These are phyloP conservation scores for Dryas integrifolia DNA, from an alignment of 331 rosid genomes.

Conservation along the genomic window DNA sequence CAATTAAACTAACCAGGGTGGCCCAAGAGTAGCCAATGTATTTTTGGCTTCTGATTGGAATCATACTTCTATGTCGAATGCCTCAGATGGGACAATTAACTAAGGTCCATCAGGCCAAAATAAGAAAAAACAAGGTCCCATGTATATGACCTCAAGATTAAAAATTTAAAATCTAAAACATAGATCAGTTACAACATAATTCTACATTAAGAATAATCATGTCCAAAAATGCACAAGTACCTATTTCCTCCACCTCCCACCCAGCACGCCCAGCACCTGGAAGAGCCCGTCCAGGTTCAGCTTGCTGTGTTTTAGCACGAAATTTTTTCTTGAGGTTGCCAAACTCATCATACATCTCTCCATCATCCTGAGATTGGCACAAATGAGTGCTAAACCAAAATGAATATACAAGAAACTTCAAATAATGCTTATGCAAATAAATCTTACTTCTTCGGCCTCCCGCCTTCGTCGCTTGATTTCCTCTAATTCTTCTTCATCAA, in stretches of 20 bases:
- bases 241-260: constrained; percentile 97
- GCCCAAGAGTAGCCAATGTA: no score
- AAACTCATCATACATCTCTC: constrained; percentile 95
- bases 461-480: constrained; percentile 92
- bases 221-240: constrained; percentile 37
- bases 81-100: no score
- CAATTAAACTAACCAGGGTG: no score
- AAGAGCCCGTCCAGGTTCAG: constrained; percentile 67
- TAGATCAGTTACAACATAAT: background rate
- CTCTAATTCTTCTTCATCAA: constrained; percentile 95
- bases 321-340: constrained; percentile 97
- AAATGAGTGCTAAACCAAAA: constrained; percentile 21
- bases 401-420: constrained; percentile 4
- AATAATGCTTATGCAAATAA: constrained; percentile 16
- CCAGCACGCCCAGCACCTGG: constrained; percentile 99
- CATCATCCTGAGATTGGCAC: constrained; percentile 69
- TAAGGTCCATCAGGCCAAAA: background rate
- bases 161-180: background rate
- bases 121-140: background rate
- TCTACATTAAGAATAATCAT: background rate
- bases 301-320: constrained; percentile 85
- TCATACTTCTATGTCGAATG: no score
- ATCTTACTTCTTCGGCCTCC: constrained; percentile 90
- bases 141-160: background rate
- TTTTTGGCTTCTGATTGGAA: no score